Evolutionary conservation across 2,329 filamentous ascomycete genomes (phyloP), one percentile per base, ranked within the genome.

Genomic region (Helminthosporium solani): DNA sequence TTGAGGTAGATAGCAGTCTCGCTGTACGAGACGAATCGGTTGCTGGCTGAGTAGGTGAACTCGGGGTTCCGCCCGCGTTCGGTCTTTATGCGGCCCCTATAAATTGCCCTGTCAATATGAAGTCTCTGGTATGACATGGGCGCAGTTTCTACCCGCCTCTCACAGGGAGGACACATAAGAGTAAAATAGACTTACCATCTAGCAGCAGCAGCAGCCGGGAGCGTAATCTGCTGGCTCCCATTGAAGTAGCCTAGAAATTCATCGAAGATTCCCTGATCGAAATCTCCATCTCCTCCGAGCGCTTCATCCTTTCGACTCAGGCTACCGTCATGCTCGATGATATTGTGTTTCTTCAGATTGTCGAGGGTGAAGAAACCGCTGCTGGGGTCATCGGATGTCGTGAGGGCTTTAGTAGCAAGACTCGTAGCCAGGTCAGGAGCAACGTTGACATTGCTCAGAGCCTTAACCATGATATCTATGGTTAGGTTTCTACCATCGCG

Each of bases 321-420:
- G 7, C 60, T 66, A 19, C 52, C 66, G 42, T 72, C 70, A 41
- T 71, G 67, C 50, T 71, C 70, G 18, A 71, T 54, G 2, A 53
- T 50, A 27, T 61, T 57, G 53, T 71, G 69, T 20, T 56, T 60
- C n/a, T 56, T 53, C 1, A 71, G 44, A 36, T 70, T 58, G 21
- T 64, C 59, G 7, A 71, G 58, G 40, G 61, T 55, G 35, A 70
- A 60, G n/a, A 40, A 36, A 27, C 50, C 52, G 21, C 30, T 38
- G 14, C 31, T 27, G 6, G 58, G 53, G 31, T 58, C 40, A 11
- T 36, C 25, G 2, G 56, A 54, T 1, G 51, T 46, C 1, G 16
- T 16, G 0, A 62, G 20, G 6, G 40, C 67, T 11, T 50, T 56
- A 8, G 28, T 36, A 18, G 58, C 56, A 9, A 70, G 44, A n/a